Evolutionary conservation across 2,329 filamentous ascomycete genomes (phyloP).

Genomic region (Pseudocercospora crystallina): DNA sequence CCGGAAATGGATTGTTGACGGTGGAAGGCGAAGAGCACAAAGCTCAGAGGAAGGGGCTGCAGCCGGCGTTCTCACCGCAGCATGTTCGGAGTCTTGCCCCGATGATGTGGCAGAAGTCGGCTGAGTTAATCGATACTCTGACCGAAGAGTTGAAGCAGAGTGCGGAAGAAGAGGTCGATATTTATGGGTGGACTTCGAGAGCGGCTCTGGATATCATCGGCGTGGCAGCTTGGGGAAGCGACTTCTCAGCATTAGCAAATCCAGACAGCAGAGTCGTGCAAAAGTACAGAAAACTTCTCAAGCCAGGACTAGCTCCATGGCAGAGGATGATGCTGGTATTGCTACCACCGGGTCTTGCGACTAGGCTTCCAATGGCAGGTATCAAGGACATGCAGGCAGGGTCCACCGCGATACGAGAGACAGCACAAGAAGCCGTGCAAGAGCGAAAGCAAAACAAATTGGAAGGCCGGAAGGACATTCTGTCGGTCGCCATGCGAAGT

Average conservation of each 20-base stretch:
- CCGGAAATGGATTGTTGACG: slow-evolving; percentile 2
- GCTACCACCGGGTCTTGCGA: too few species aligned
- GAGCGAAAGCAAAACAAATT: background rate
- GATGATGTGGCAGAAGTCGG: slow-evolving; percentile 1
- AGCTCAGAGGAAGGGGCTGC: slow-evolving; percentile 3
- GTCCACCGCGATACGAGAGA: too few species aligned
- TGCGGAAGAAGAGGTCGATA: background rate
- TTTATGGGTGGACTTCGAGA: slow-evolving; percentile 2
- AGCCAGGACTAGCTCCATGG: too few species aligned
- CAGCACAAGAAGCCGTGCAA: background rate
- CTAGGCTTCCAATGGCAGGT: too few species aligned
- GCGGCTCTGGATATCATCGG: slow-evolving; percentile 14
- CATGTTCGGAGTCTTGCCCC: background rate
- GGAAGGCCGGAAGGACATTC: slow-evolving; percentile 4
- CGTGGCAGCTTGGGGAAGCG: slow-evolving; percentile 9
- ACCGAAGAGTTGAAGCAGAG: background rate
- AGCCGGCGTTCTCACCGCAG: slow-evolving; percentile 1
- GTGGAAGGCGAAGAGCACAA: slow-evolving; percentile 3
- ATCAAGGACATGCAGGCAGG: too few species aligned
- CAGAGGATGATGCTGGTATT: too few species aligned
- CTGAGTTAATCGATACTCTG: background rate
- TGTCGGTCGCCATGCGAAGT: background rate
- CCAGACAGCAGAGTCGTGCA: background rate
- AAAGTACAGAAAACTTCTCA: too few species aligned
- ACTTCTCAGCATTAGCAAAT: slow-evolving; percentile 7